Evolutionary conservation across 495 filamentous ascomycete genomes (phyloP).

Genomic region (Podospora comata): DNA sequence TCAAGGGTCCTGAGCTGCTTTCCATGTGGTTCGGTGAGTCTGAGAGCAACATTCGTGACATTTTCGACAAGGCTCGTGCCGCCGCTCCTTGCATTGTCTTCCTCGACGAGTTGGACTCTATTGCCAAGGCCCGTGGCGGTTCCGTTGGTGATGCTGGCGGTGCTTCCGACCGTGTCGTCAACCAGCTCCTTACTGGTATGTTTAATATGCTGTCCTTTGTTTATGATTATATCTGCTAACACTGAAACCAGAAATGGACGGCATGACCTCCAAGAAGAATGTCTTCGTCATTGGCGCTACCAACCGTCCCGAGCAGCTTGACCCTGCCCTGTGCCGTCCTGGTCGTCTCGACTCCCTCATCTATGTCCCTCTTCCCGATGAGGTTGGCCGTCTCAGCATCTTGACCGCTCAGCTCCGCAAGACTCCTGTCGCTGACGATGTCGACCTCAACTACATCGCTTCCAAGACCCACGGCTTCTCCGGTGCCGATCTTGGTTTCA

Average conservation of each 20-base stretch:
- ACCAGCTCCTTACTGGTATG: slow-evolving; percentile 96
- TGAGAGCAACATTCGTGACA: slow-evolving; percentile 98
- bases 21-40: slow-evolving; percentile 99
- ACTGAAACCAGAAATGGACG: slow-evolving; percentile 77
- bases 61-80: slow-evolving; percentile 99
- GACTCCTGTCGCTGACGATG: slow-evolving; percentile 84
- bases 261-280: slow-evolving; percentile 99
- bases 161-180: slow-evolving; percentile 98
- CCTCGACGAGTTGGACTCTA: slow-evolving; percentile 97
- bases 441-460: slow-evolving; percentile 87
- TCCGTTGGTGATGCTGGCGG: slow-evolving; percentile 95
- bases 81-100: slow-evolving; percentile 98
- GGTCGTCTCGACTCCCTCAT: slow-evolving; percentile 98
- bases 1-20: slow-evolving; percentile 96
- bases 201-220: slow-evolving; percentile 14
- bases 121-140: slow-evolving; percentile 98
- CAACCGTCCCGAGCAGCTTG: slow-evolving; percentile 96
- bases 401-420: slow-evolving; percentile 97
- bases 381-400: slow-evolving; percentile 79
- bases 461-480: slow-evolving; percentile 98
- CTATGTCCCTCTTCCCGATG: slow-evolving; percentile 94
- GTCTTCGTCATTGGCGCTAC: slow-evolving; percentile 99
- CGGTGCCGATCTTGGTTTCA: slow-evolving; percentile 98
- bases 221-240: slow-evolving; percentile 41
- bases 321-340: slow-evolving; percentile 95